Conservation (phyloP, 176 grass and related monocot species). For the Coix lacrymajobi region DNA sequence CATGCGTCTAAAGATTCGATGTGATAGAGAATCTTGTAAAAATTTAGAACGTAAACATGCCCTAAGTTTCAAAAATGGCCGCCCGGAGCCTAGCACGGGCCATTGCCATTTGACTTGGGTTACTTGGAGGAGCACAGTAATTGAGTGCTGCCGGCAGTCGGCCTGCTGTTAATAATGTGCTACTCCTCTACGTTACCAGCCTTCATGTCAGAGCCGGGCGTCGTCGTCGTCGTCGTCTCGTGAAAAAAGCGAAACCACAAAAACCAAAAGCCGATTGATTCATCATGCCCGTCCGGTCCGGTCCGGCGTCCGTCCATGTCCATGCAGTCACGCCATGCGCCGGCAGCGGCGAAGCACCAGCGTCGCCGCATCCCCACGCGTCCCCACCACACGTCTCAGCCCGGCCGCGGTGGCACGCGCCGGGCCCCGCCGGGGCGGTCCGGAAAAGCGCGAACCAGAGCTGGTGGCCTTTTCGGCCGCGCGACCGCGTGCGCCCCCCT, state of each 20-base stretch:
- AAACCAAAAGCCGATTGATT: neutral
- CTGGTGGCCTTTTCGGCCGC: neutral
- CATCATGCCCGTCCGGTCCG: neutral
- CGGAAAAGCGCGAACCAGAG: conserved; percentile 20
- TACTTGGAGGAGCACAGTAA: neutral
- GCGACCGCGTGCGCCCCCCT: conserved; percentile 18
- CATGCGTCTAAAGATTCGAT: no score
- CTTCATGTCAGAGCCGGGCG: neutral
- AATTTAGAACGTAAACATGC: no score
- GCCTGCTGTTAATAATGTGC: neutral
- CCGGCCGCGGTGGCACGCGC: conserved; percentile 1
- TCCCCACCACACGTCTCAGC: neutral
- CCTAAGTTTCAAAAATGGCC: neutral
- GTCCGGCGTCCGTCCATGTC: neutral
- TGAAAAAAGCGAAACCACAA: neutral
- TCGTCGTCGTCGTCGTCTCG: neutral
- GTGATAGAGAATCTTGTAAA: no score
- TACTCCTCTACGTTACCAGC: neutral
- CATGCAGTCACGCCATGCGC: neutral
- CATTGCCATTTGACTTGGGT: neutral
- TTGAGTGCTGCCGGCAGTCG: neutral
- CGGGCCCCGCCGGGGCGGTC: conserved; percentile 7
- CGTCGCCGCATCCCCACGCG: neutral
- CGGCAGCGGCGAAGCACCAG: neutral
- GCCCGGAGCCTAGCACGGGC: neutral